Base-by-base conservation (phyloP, 345 rosid species). In the Psidium guajava region DNA sequence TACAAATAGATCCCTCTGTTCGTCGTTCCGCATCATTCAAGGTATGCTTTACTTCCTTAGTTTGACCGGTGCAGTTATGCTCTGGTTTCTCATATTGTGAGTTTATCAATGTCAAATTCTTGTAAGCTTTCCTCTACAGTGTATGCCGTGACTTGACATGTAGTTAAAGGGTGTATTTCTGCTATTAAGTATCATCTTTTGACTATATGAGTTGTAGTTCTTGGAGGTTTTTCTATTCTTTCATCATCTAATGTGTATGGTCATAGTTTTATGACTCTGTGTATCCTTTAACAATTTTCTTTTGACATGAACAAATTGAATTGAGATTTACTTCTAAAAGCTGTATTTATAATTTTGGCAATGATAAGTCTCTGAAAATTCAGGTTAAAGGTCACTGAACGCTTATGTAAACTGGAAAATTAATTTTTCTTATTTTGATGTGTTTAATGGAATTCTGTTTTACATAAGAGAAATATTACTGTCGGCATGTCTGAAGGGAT, bases 11-110 rank as follows among this genome's bases (percentile, higher is more conserved):
- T 87, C 95, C 97, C 87, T 87, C 97, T 4, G 86, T 95, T 86
- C 91, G 94, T 69, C 94, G 93, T 84, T 94, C 96, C 5, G 94
- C 89, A 90, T 51, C 95, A n/a, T 95, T 94, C 86, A 94, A 94
- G 98, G 98, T 94, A 86, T 84, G 51, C 54, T 85, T 47, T 12
- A 61, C 36, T 51, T 44, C 36, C 40, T 75, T 6, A 69, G 25
- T 69, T 69, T 36, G 80, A 36, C 25, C 3, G 9, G 80, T 40
- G 80, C 25, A 36, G 25, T 36, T 69, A 36, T 11, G 36, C 47
- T 69, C 80, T 69, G 47, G 47, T 57, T 8, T n/a, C 14, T 82
- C 83, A 27, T 82, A 50, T 52, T 82, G 57, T 82, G 47, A 28
- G 28, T 28, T 51, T 32, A 18, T 27, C 58, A 32, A 24, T 20